phyloP scores from a whole-genome alignment of 2,329 filamentous ascomycete genomes.

The Trichoderma sp. region DNA sequence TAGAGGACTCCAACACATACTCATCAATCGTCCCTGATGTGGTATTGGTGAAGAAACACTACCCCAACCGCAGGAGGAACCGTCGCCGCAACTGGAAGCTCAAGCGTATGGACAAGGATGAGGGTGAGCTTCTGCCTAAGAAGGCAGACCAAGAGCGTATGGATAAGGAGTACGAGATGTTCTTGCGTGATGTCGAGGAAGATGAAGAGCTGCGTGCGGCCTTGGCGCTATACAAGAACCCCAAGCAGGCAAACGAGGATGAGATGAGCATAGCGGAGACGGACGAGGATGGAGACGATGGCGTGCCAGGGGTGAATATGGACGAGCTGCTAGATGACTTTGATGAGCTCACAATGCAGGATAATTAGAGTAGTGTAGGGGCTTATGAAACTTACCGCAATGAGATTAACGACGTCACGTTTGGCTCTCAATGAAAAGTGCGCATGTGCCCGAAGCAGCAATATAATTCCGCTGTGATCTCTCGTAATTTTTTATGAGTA shows the following conservation, averaged over 20 bases:
- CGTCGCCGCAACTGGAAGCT: conserved; percentile 87
- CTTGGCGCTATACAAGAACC: conserved; percentile 79
- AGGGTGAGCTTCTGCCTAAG: conserved; percentile 80
- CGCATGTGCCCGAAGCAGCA: neutral
- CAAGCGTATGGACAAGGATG: conserved; percentile 87
- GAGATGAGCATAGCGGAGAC: conserved; percentile 67
- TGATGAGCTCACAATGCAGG: conserved; percentile 66
- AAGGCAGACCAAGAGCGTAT: conserved; percentile 84
- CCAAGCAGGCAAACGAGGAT: conserved; percentile 52
- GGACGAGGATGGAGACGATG: conserved; percentile 61
- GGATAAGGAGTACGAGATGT: conserved; percentile 94
- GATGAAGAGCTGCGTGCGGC: conserved; percentile 83
- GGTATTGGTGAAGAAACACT: conserved; percentile 95
- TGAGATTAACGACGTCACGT: conserved; percentile 5
- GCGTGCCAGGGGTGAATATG: conserved; percentile 66
- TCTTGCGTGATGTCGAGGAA: conserved; percentile 94
- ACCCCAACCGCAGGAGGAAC: conserved; percentile 76
- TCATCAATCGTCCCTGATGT: conserved; percentile 83
- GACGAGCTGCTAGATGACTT: conserved; percentile 87
- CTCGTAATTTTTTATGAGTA: neutral
- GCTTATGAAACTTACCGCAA: conserved; percentile 22
- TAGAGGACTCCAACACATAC: conserved; percentile 76
- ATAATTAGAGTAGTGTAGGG: conserved; percentile 28
- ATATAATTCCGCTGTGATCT: neutral
- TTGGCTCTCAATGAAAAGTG: neutral